Evolutionary conservation across 768 basidiomycete genomes (phyloP).

Genomic region (Pilatotrama ljubarskyi): DNA sequence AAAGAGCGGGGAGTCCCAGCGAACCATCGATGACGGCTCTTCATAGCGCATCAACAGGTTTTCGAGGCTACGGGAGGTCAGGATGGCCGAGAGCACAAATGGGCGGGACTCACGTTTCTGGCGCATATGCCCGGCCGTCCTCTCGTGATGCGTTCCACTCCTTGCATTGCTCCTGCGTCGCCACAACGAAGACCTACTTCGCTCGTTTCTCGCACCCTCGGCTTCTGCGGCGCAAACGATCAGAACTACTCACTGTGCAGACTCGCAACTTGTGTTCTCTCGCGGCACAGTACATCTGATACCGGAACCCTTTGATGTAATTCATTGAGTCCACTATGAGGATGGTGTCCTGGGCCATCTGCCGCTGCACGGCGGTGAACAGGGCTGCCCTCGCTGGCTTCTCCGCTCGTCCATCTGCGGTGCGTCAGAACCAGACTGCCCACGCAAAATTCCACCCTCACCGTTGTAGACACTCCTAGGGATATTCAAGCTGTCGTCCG

Average conservation of each 20-base stretch:
- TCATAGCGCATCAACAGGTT: constrained; percentile 89
- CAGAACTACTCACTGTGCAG: constrained; percentile 68
- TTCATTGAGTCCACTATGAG: constrained; percentile 90
- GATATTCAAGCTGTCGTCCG: constrained; percentile 72
- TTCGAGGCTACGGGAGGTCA: constrained; percentile 56
- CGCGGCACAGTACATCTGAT: constrained; percentile 97
- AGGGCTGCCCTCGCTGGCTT: constrained; percentile 85
- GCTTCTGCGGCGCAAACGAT: not conserved
- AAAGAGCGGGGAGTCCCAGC: constrained; percentile 97
- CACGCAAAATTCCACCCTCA: constrained; percentile 34
- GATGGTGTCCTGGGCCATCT: constrained; percentile 69
- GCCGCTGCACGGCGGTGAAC: constrained; percentile 80
- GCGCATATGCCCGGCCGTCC: constrained; percentile 52
- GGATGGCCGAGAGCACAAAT: constrained; percentile 13
- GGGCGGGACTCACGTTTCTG: constrained; percentile 60
- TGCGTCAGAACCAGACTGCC: not conserved
- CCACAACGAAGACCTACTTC: constrained; percentile 71
- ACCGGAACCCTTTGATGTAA: constrained; percentile 98
- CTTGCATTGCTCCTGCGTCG: constrained; percentile 72
- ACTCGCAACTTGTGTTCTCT: constrained; percentile 82
- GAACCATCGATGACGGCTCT: constrained; percentile 97
- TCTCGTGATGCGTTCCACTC: constrained; percentile 67
- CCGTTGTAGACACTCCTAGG: constrained; percentile 72
- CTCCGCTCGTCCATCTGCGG: constrained; percentile 73
- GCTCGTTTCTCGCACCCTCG: constrained; percentile 10